Conservation (phyloP, 148 eudicot species). For the Agrostemma githago region DNA sequence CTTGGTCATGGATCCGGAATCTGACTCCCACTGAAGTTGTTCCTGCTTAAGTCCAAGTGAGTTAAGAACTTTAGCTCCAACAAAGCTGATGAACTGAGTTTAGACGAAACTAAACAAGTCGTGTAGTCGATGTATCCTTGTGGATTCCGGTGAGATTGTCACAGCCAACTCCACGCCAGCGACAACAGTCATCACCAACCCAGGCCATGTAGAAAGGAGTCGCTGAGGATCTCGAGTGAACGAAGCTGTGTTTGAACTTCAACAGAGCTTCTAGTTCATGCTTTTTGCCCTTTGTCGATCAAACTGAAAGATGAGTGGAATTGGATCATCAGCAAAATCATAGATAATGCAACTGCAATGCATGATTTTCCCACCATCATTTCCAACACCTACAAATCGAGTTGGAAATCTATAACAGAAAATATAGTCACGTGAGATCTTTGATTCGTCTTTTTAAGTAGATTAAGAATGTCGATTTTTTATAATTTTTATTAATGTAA, state of each 20-base stretch:
- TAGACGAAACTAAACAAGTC: background rate
- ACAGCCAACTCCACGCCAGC: slow-evolving; percentile 25
- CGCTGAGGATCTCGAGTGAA: background rate
- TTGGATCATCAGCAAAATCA: too few species aligned
- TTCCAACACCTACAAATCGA: too few species aligned
- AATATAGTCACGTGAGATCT: too few species aligned
- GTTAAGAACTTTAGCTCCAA: slow-evolving; percentile 5
- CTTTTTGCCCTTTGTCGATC: background rate
- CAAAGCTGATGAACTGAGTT: background rate
- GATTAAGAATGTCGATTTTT: too few species aligned
- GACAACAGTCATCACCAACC: slow-evolving; percentile 16
- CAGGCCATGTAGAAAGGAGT: background rate
- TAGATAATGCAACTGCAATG: too few species aligned
- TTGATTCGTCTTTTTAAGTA: too few species aligned
- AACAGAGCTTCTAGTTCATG: slow-evolving; percentile 10
- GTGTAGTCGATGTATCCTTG: background rate
- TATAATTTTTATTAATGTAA: too few species aligned
- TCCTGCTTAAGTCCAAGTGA: slow-evolving; percentile 15
- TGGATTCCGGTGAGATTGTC: slow-evolving; percentile 3
- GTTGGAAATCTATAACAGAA: too few species aligned
- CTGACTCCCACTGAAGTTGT: background rate
- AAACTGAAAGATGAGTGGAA: too few species aligned
- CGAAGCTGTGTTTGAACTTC: slow-evolving; percentile 4
- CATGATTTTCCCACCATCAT: too few species aligned
- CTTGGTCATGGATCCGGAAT: slow-evolving; percentile 9